phyloP scores from a whole-genome alignment of 805 yeast species.

The Wickerhamomyces xylosicus region DNA sequence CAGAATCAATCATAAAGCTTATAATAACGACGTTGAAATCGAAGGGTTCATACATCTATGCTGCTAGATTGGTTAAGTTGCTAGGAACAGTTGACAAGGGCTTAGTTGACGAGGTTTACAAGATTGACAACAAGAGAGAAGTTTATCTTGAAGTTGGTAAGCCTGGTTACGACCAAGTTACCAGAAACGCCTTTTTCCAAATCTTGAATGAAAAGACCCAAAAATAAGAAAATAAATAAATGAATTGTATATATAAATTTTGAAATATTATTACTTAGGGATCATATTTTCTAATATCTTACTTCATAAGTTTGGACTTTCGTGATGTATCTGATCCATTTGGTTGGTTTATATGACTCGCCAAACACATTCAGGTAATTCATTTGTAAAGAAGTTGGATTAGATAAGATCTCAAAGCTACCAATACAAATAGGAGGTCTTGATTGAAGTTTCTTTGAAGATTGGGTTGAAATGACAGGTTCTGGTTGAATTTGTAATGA shows the following conservation, averaged over 20 bases:
- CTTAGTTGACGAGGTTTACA: neutral
- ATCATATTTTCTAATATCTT: constrained; percentile 34
- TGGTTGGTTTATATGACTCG: constrained; percentile 56
- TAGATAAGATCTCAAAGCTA: constrained; percentile 60
- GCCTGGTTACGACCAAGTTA: neutral
- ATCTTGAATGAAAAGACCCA: neutral
- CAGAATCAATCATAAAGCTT: too few species aligned
- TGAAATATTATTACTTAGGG: too few species aligned
- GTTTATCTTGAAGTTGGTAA: constrained; percentile 1
- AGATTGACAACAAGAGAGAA: neutral
- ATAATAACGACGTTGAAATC: too few species aligned
- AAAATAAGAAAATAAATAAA: constrained; percentile 6
- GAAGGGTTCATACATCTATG: neutral
- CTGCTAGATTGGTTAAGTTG: neutral
- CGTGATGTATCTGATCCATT: constrained; percentile 79
- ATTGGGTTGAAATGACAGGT: constrained; percentile 8
- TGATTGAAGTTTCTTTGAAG: constrained; percentile 16
- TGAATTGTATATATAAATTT: too few species aligned
- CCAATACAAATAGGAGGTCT: constrained; percentile 68
- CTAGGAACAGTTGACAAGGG: neutral
- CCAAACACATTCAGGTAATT: constrained; percentile 59
- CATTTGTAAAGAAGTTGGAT: constrained; percentile 68
- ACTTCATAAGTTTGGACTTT: constrained; percentile 76
- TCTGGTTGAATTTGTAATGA: constrained; percentile 33
- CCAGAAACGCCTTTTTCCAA: neutral